Evolutionary conservation across 1,284 basidiomycete genomes (phyloP), one percentile per base, ranked within the genome.

Genomic region (Leccinum pachyderme): DNA sequence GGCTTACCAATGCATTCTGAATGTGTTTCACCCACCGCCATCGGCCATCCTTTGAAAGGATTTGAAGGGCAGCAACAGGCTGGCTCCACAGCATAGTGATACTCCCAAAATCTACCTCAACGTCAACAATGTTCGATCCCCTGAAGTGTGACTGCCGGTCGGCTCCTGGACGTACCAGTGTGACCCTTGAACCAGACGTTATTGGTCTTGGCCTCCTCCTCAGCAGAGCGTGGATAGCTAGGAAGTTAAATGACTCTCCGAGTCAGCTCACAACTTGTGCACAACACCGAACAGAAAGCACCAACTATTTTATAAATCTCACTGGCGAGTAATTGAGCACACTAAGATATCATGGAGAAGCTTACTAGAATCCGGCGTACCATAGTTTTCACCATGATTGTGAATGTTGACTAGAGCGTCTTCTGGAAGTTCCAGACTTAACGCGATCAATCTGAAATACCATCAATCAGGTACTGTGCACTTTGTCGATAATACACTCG

Each of bases 21-120:
- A 84, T 73, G 61, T 86, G 82, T 54, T 73, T 78, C 7, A 84
- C 71, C 78, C 80, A 86, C 53, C 77, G 77, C 84, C 84, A 87
- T 27, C 63, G 70, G 2, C 78, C 78, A 35, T 81, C 78, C 5
- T 62, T 73, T 1, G 75, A 72, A 7, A 81, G 67, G 47, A 86
- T 83, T 52, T 87, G 84, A 25, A 86, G 72, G 0, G 75, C 82
- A 11, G 79, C 72, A 3, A 86, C 77, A 1, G 85, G 83, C 55
- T 86, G 84, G 44, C 81, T 82, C 72, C 79, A 84, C 15, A 86
- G 68, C 13, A 85, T 77, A 2, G 80, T 81, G 50, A 86, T 69
- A 15, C 75, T 77, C n/a, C 80, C 82, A 57, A 82, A 77, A 61
- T 86, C 84, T 84, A 33, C 13, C 0, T 29, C 7, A 15, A 3